Conservation (phyloP, 2,329 filamentous ascomycete species). For the Exophiala phaeomuriformis region DNA sequence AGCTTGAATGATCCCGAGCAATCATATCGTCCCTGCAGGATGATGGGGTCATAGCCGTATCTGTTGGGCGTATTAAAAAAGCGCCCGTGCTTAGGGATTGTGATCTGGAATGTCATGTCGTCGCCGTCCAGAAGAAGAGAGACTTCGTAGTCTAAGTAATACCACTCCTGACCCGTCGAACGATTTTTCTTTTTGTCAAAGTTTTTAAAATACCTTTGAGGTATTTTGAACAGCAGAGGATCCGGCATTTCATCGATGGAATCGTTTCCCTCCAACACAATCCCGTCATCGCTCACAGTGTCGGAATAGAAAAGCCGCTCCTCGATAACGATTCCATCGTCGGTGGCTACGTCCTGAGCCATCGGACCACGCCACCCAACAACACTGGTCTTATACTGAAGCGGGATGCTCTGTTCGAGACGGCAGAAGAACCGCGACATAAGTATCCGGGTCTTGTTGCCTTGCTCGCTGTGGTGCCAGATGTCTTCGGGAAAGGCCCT, state of each 20-base stretch:
- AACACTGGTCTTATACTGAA: not conserved
- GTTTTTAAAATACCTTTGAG: not conserved
- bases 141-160: constrained; percentile 3
- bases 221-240: not conserved
- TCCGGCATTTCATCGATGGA: not conserved
- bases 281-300: not conserved
- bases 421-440: not conserved
- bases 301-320: not conserved
- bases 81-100: not conserved
- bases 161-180: not conserved
- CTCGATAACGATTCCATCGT: not conserved
- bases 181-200: not conserved
- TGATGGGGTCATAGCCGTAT: not conserved
- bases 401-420: not conserved
- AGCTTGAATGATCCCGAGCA: not conserved
- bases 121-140: not conserved
- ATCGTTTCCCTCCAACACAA: not conserved
- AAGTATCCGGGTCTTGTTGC: not conserved
- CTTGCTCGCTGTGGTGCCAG: not conserved
- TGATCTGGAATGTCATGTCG: constrained; percentile 3
- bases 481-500: not conserved
- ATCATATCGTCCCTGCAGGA: not conserved
- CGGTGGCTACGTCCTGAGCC: not conserved
- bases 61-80: not conserved
- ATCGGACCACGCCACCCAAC: not conserved